Base-by-base conservation (phyloP, 2,329 filamentous ascomycete genomes). In the Parastagonospora nodorum region DNA sequence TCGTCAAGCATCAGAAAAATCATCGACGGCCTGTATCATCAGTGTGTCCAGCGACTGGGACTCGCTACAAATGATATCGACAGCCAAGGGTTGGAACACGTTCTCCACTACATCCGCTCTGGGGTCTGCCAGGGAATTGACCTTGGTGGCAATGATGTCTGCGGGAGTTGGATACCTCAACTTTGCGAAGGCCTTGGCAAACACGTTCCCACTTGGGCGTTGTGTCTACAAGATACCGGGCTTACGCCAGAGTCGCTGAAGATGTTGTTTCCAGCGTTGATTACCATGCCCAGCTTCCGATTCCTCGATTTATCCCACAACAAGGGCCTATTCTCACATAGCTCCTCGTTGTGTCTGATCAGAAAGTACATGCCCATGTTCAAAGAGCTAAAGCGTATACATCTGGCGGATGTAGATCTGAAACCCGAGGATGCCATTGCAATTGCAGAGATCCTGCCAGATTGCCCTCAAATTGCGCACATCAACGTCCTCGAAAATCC, bases 271-370 rank as follows among this genome's bases (percentile, higher is more conserved):
- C 90, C 91, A 4, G 84, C 84, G 6, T 75, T 97, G 46, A 80
- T 83, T 24, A 84, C 82, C 58, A 77, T 97, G 48, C 80, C 82
- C 2, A 84, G 88, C 57, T 88, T 97, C 68, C 86, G 89, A 15
- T 97, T 97, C 68, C 85, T 99, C 51, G 94, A 97, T 70, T 79
- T 99, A 31, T 96, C 91, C 5, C 91, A 96, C 66, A 97, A 97
- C 63, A 88, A 82, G 29, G 85, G 85, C 15, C 80, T 99, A 12
- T 96, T 96, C 68, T 83, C 86, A 45, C 80, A 88, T 36, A 87
- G 89, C n/a, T 91, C 85, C 64, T 89, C 89, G 2, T 80, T 94
- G 30, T 82, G 83, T 4, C 76, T 91, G 3, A 79, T 97, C 48
- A 83, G 94, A 63, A 90, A 89, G 76, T 94, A 93, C 69, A 79